These are phyloP conservation scores for Cystobasidium sp. DNA, from an alignment of 1,284 basidiomycete genomes.

Conservation along the genomic window DNA sequence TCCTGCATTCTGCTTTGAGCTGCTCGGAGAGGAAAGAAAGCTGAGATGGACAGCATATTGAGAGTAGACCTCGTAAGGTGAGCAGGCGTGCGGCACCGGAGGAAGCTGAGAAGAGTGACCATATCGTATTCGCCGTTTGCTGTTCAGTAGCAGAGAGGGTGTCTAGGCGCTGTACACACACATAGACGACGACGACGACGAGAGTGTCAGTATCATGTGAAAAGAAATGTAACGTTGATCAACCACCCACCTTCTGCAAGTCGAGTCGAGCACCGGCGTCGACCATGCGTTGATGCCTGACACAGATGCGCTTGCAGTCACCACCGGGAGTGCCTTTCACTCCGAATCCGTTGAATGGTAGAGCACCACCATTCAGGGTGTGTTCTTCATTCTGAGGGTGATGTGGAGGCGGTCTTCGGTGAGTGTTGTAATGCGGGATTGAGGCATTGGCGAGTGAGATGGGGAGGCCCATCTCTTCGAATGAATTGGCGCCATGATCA, in stretches of 20 bases:
- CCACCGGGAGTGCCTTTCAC: slow-evolving; percentile 49
- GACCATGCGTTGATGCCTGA: slow-evolving; percentile 94
- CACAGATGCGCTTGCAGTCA: slow-evolving; percentile 75
- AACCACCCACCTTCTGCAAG: slow-evolving; percentile 83
- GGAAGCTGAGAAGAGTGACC: slow-evolving; percentile 96
- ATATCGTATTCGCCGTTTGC: slow-evolving; percentile 86
- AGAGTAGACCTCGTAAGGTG: slow-evolving; percentile 94
- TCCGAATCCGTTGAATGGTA: slow-evolving; percentile 33
- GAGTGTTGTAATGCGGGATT: not conserved
- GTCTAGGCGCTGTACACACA: slow-evolving; percentile 64
- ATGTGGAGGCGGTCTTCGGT: slow-evolving; percentile 14
- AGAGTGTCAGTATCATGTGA: not conserved
- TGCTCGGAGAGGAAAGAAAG: slow-evolving; percentile 95
- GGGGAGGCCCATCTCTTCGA: slow-evolving; percentile 25
- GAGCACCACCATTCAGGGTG: not conserved
- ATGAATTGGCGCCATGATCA: slow-evolving; percentile 1
- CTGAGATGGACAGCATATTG: slow-evolving; percentile 99
- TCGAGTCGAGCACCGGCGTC: slow-evolving; percentile 92
- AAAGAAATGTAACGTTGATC: too few species aligned
- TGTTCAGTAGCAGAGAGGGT: slow-evolving; percentile 86
- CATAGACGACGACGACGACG: not conserved
- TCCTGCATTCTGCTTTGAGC: slow-evolving; percentile 85
- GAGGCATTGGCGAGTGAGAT: slow-evolving; percentile 21
- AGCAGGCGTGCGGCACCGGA: slow-evolving; percentile 86
- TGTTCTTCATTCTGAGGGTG: slow-evolving; percentile 38